phyloP scores from a whole-genome alignment of 371 early-diverging fungal genomes.

The Mortierella sp. region DNA sequence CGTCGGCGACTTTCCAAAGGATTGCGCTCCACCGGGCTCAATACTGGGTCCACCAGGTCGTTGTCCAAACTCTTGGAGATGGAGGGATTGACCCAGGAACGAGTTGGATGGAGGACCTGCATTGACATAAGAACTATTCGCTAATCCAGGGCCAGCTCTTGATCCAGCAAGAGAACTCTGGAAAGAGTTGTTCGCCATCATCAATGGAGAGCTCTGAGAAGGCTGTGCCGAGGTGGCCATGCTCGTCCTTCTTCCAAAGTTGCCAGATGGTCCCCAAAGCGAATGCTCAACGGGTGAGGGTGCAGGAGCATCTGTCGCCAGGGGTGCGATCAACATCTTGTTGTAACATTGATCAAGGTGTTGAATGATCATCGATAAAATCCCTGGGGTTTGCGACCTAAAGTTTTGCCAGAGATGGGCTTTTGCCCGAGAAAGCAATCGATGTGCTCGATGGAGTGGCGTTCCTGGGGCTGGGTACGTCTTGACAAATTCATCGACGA shows the following conservation, averaged over 20 bases:
- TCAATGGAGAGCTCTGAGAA: slow-evolving; percentile 11
- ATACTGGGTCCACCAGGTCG: slow-evolving; percentile 14
- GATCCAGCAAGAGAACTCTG: slow-evolving; percentile 34
- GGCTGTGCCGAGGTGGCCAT: neutral
- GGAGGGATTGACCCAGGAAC: slow-evolving; percentile 1
- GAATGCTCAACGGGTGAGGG: slow-evolving; percentile 49
- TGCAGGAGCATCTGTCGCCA: slow-evolving; percentile 46
- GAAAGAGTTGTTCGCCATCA: slow-evolving; percentile 20
- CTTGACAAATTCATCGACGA: slow-evolving; percentile 38
- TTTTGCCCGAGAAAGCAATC: slow-evolving; percentile 28
- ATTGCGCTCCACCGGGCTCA: slow-evolving; percentile 19
- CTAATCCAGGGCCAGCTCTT: slow-evolving; percentile 37
- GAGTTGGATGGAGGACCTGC: neutral
- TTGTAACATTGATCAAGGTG: slow-evolving; percentile 44
- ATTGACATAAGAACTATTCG: slow-evolving; percentile 10
- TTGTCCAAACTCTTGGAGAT: slow-evolving; percentile 3
- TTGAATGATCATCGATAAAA: slow-evolving; percentile 34
- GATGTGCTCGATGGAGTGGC: slow-evolving; percentile 24
- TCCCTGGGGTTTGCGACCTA: slow-evolving; percentile 35
- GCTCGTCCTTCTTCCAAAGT: slow-evolving; percentile 33
- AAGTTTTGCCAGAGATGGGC: slow-evolving; percentile 43
- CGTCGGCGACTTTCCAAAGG: slow-evolving; percentile 48
- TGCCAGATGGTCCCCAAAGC: slow-evolving; percentile 24
- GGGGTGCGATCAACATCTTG: slow-evolving; percentile 36
- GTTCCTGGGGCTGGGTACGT: slow-evolving; percentile 38